Evolutionary conservation across 176 grass and related monocot species (phyloP), one percentile per base, ranked within the genome.

Genomic region (Oropetium thomaeum): DNA sequence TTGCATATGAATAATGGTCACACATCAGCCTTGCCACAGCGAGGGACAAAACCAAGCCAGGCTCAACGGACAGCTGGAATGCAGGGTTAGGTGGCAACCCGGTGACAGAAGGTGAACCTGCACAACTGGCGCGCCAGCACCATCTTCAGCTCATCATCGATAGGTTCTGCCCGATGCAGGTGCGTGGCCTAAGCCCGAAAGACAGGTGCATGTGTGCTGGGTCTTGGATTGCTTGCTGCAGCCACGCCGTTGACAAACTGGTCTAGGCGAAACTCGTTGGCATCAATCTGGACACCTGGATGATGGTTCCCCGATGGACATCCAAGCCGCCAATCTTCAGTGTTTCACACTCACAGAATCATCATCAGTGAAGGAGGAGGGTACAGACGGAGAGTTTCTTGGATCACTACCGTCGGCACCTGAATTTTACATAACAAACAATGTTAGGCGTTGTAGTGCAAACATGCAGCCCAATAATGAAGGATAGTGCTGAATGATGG

Each of bases 341-440:
- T 10, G 90, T 72, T 58, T 90, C 94, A 61, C 93, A 53, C n/a
- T n/a, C n/a, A n/a, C n/a, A n/a, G n/a, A n/a, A n/a, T n/a, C 2
- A 20, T 62, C 31, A 90, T 14, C 7, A 86, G 79, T 0, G 76
- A 20, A 20, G 76, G 78, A 1, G 88, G 86, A 8, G 94, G 65
- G 54, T 86, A 87, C 2, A 93, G 69, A 5, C 90, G 77, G 12
- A 91, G 81, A 0, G 94, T 93, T 81, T 97, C 90, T 71, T 91
- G 86, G 58, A 97, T 93, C 66, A 97, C 88, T 90, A 91, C 93
- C 19, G 88, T 85, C n/a, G n/a, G n/a, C 37, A 97, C 23, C 93
- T 92, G 68, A 29, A 69, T 53, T 3, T 23, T 23, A 53, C 10
- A 53, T 52, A 8, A 5, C 5, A 1, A 6, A 20, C 48, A 2